phyloP scores from a whole-genome alignment of 306 rosid genomes.

The Abrus precatorius region DNA sequence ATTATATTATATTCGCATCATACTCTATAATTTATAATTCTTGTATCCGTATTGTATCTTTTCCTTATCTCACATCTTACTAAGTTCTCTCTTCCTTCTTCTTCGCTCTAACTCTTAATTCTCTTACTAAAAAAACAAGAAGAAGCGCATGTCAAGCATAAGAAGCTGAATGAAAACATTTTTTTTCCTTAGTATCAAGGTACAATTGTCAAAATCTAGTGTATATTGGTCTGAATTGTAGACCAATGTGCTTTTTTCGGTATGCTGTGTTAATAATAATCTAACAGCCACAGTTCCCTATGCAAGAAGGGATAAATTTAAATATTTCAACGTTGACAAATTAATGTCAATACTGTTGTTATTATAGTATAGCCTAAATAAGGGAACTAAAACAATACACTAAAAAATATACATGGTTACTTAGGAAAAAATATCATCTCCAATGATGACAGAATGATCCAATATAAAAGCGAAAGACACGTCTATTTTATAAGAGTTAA shows the following conservation, averaged over 20 bases:
- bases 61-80: too few species aligned
- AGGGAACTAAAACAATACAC: slow-evolving; percentile 33
- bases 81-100: too few species aligned
- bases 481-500: too few species aligned
- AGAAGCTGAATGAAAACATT: neutral
- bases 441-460: too few species aligned
- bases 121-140: neutral
- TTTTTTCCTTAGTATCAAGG: neutral
- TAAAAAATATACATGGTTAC: slow-evolving; percentile 41
- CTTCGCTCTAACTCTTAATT: too few species aligned
- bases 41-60: too few species aligned
- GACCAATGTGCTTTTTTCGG: neutral
- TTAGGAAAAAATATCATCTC: neutral
- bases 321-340: slow-evolving; percentile 27
- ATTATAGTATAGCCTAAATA: slow-evolving; percentile 34
- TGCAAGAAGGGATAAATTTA: slow-evolving; percentile 35
- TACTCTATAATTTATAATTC: too few species aligned
- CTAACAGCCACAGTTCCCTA: slow-evolving; percentile 31
- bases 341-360: slow-evolving; percentile 39
- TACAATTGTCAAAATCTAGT: slow-evolving; percentile 30
- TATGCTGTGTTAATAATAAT: slow-evolving; percentile 15
- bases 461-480: too few species aligned
- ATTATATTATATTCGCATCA: too few species aligned
- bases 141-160: neutral
- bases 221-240: slow-evolving; percentile 12